Evolutionary conservation across 2,329 filamentous ascomycete genomes (phyloP).

Genomic region (Chaetothyriales sp.): DNA sequence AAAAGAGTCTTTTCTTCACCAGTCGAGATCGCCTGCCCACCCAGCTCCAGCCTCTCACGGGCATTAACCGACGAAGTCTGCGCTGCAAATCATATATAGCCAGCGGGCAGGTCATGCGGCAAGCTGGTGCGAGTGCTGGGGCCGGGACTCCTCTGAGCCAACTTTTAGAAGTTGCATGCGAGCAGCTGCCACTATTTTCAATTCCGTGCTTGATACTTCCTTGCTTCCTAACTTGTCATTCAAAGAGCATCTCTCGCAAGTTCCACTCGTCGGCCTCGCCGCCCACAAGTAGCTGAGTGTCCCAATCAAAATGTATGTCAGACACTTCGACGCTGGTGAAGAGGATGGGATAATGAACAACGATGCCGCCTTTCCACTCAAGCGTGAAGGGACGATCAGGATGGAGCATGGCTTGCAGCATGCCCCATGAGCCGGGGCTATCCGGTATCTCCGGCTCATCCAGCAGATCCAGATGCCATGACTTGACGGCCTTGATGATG

Average conservation of each 20-base stretch:
- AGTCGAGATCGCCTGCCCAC: too few species aligned
- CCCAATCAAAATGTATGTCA: neutral
- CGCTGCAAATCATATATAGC: too few species aligned
- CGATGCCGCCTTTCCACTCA: neutral
- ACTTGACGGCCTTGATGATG: neutral
- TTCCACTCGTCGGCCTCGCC: neutral
- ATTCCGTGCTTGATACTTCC: neutral
- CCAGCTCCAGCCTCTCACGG: too few species aligned
- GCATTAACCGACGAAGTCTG: too few species aligned
- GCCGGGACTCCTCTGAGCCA: neutral
- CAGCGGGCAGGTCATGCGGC: too few species aligned
- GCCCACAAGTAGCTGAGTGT: neutral
- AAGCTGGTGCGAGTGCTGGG: too few species aligned
- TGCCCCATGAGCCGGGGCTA: neutral
- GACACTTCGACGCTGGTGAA: neutral
- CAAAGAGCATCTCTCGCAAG: neutral
- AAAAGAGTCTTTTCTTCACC: too few species aligned
- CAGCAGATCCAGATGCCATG: neutral
- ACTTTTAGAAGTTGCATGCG: neutral
- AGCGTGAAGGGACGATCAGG: neutral
- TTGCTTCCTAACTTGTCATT: neutral
- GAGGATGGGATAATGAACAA: neutral
- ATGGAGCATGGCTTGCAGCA: neutral
- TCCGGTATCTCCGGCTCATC: neutral
- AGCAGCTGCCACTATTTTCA: neutral